Conservation (phyloP, 495 filamentous ascomycete genomes). For the Staphylotrichum longicolle region DNA sequence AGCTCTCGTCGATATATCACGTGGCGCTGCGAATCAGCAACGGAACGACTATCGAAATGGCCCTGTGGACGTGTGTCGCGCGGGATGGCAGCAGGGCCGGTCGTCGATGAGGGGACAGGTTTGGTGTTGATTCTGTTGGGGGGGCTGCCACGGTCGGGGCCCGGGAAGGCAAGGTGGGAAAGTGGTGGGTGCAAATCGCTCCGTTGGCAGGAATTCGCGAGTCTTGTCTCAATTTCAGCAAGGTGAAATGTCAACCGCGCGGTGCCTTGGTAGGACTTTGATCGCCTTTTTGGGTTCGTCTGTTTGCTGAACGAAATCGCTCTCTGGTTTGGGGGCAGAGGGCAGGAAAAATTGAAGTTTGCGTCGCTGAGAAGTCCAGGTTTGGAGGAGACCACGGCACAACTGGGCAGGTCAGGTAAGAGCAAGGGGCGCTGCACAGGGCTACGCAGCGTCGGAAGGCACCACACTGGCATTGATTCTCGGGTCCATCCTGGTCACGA, state of each 20-base stretch:
- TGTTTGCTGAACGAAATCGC: conserved; percentile 28
- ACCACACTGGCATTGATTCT: conserved; percentile 13
- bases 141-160: conserved; percentile 29
- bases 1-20: conserved; percentile 19
- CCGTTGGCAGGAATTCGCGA: conserved; percentile 32
- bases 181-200: conserved; percentile 25
- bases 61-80: conserved; percentile 18
- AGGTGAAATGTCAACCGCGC: conserved; percentile 22
- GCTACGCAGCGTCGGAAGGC: conserved; percentile 18
- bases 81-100: conserved; percentile 15
- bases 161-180: conserved; percentile 27
- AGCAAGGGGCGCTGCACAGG: conserved; percentile 23
- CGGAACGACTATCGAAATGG: conserved; percentile 20
- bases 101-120: conserved; percentile 17
- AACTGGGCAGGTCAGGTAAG: conserved; percentile 21
- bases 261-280: conserved; percentile 32
- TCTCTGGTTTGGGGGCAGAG: conserved; percentile 26
- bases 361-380: conserved; percentile 28
- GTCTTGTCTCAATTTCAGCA: conserved; percentile 29
- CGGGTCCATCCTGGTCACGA: conserved; percentile 13
- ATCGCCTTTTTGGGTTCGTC: conserved; percentile 30
- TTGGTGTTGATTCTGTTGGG: conserved; percentile 24
- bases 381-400: conserved; percentile 29
- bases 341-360: conserved; percentile 29
- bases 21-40: conserved; percentile 24